These are phyloP conservation scores for Perilla frutescens DNA, from an alignment of 257 asterid genomes.

Conservation along the genomic window DNA sequence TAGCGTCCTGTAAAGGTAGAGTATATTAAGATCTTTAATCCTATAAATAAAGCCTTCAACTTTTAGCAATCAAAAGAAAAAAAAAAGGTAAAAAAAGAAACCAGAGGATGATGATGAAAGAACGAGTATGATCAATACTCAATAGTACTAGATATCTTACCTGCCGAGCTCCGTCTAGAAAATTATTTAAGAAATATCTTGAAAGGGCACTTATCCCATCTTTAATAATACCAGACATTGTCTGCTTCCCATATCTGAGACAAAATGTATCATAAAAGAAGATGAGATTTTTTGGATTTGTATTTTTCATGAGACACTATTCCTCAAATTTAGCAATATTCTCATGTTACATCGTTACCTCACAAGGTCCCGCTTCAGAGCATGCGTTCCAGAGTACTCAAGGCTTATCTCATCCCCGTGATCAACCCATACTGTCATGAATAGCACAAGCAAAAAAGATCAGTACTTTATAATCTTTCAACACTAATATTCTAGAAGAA, in stretches of 20 bases:
- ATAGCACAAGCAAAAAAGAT: conserved; percentile 33
- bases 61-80: not conserved
- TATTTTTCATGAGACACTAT: conserved; percentile 11
- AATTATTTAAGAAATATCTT: conserved; percentile 90
- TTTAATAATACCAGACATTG: conserved; percentile 77
- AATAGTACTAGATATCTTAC: conserved; percentile 42
- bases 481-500: conserved; percentile 28
- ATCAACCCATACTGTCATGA: conserved; percentile 82
- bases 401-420: conserved; percentile 99
- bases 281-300: conserved; percentile 10
- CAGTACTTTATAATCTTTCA: not conserved
- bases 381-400: conserved; percentile 96
- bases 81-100: not conserved
- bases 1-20: conserved; percentile 69
- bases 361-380: conserved; percentile 91
- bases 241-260: conserved; percentile 93
- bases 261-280: conserved; percentile 25
- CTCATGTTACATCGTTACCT: conserved; percentile 74
- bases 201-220: conserved; percentile 96
- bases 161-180: conserved; percentile 96
- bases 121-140: not conserved
- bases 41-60: not conserved
- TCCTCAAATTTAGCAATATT: conserved; percentile 17
- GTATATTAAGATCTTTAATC: conserved; percentile 23
- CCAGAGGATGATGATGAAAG: conserved; percentile 1